Base-by-base conservation (phyloP, 257 asterid genomes). In the Petunia secreta region DNA sequence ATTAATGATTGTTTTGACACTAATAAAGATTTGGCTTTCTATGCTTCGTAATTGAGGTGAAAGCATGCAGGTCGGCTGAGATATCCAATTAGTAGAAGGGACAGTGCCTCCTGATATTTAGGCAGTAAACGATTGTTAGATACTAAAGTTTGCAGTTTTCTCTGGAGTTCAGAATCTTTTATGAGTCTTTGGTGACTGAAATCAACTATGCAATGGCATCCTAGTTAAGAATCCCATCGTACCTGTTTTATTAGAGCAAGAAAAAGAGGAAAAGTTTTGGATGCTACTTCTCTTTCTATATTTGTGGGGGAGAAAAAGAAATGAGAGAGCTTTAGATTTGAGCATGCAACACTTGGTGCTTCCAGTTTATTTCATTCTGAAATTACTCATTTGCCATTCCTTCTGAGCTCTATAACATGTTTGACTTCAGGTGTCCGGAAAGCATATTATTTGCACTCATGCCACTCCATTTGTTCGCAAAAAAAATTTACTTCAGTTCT, bases 181-280 rank as follows among this genome's bases (percentile, higher is more conserved):
- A 65, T 65, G 73, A 65, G 39, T 65, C 10, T 65, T 65, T 14
- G 40, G 16, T 65, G 50, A 65, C 11, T 14, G 34, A 50, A 38
- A 65, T 65, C 73, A 65, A 39, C 50, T 39, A 39, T 25, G 13
- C 73, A 65, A 65, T 65, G 73, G 50, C 50, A 65, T 65, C 40
- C 50, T 11, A 8, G 13, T 65, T 39, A 65, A 38, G 73, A 5
- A 39, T 65, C 73, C 39, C 50, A 65, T 39, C 73, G 38, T 65
- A 40, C 25, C 25, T 11, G 50, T 65, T 64, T 14, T 65, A 34
- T 65, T 39, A 65, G 36, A 65, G 2, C 73, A 65, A 34, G 50
- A 6, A 14, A 65, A n/a, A 50, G 25, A 50, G 13, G 13, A 48
- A 48, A 50, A 9, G 9, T 65, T 65, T 65, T 65, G 73, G 50